Evolutionary conservation across 208 protist genomes (phyloP), one percentile per base, ranked within the genome.

Genomic region (Leishmania braziliensis): DNA sequence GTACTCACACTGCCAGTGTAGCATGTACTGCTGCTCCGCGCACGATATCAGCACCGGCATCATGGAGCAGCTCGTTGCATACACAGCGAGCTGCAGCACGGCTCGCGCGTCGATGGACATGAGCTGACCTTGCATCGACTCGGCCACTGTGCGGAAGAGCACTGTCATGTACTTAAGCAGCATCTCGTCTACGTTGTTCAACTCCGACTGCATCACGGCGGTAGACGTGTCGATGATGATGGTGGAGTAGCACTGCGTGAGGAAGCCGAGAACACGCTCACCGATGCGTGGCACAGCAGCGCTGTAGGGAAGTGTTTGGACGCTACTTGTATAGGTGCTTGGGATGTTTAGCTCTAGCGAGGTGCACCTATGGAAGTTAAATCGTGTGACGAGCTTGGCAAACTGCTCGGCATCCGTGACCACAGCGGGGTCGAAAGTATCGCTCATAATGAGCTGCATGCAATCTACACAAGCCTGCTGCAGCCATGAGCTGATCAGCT

Each of bases 131-230:
- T 91, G 85, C 78, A 97, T 82, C 48, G 90, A 85, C 83, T 96
- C 92, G 39, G 92, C 86, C 39, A 95, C 90, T 12, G 95, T 96
- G 51, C 95, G 92, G 74, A 98, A 97, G 39, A 97, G 85, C 29
- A 98, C 92, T 2, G 91, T 91, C 29, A 98, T 75, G 79, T 97
- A 98, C 86, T 97, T 97, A 58, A 98, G 87, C 63, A 98, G 79
- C 95, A 98, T 98, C 71, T 96, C 93, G 77, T 98, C 95, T 69
- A 94, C 89, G 82, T 97, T 97, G 86, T 98, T 98, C 65, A 96
- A 85, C 85, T 97, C 93, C 39, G 95, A 97, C 79, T 94, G 93
- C 65, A 91, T 92, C 69, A 93, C 87, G 23, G 88, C 91, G 4
- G 90, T 85, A 39, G 78, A 85, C 14, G 83, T 74, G 75, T 96